Base-by-base conservation (phyloP, 2,329 filamentous ascomycete genomes). In the Hirsutella minnesotensis region DNA sequence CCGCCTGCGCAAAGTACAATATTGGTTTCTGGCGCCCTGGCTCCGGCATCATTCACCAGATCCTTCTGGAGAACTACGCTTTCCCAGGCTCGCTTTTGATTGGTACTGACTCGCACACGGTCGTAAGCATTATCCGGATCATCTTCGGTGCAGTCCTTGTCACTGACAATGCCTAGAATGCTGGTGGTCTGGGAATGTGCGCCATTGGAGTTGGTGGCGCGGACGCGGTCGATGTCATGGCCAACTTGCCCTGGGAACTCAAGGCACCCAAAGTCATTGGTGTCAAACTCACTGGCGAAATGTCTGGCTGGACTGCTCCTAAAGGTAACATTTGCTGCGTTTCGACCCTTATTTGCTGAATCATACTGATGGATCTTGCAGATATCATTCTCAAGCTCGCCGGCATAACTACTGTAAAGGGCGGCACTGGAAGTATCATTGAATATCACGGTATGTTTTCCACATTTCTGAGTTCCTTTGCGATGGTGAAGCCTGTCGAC, bases 31-130 rank as follows among this genome's bases (percentile, higher is more conserved):
- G 88, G 89, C 86, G 87, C 2, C 88, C 88, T 0, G 89, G 89
- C 46, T 88, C 89, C 7, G 89, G 88, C 49, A 95, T 95, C 51
- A 95, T 98, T 51, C 92, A 98, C 67, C 92, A 98, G 74, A 94
- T 86, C 42, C 92, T 98, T 19, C 67, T 98, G 54, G 92, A 98
- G 70, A 96, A 98, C 67, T 98, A 98, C 60, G 86, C 89, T 29
- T 80, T 90, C 15, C 92, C 92, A 16, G 92, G 92, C 39, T 66
- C 96, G 53, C 95, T 98, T 89, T 95, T 98, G 88, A 76, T 98
- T 34, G 92, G 92, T 43, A 98, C 92, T 24, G 92, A 98, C 65
- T 94, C 86, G 56, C 92, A 98, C 65, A 95, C 88, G 37, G 92
- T 92, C 37, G 24, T 27, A 92, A 92, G 92, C 51, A 95, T 98